Evolutionary conservation across 2,329 filamentous ascomycete species (phyloP), one percentile per base, ranked within the genome.

Genomic region (Lecanicillium sp.): DNA sequence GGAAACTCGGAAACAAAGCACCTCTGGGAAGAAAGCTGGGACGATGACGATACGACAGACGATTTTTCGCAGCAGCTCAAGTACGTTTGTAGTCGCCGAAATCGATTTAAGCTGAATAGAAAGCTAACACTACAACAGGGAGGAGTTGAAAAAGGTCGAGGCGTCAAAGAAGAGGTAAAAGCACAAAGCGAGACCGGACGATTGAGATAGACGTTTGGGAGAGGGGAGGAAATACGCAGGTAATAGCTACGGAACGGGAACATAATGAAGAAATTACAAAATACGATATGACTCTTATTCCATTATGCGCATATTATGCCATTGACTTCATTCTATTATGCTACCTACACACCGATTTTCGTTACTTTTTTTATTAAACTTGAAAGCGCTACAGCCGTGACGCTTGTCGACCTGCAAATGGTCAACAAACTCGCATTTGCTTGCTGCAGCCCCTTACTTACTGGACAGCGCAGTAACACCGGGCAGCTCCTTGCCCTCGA

Each of bases 1-100:
- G 78, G 72, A 44, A 78, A 69, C 51, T 81, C 80, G 55, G 77
- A 80, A 43, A 72, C 70, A 47, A 67, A 75, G 60, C 89, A 96
- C 67, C 71, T 98, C 39, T 98, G 92, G 92, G 92, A 98, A 65
- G 92, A 98, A 73, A 95, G 88, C 72, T 98, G 92, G 92, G 92
- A 98, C 58, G 92, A 98, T 56, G 90, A 96, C 60, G 92, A 96
- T 65, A 92, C 87, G 49, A 92, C 76, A 54, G 92, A 98, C 59
- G 92, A 98, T 56, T 98, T 98, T 62, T 92, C 88, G 11, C 78
- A 85, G 55, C 90, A 96, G 70, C 68, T 98, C 56, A 94, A 87
- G 90, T 95, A 63, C 50, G 83, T 28, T n/a, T 12, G 16, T 25
- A n/a, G n/a, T n/a, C 16, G 11, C 19, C 19, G 18, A 15, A 35